These are phyloP conservation scores for Jasminum sambac DNA, from an alignment of 257 asterid species.

Conservation along the genomic window DNA sequence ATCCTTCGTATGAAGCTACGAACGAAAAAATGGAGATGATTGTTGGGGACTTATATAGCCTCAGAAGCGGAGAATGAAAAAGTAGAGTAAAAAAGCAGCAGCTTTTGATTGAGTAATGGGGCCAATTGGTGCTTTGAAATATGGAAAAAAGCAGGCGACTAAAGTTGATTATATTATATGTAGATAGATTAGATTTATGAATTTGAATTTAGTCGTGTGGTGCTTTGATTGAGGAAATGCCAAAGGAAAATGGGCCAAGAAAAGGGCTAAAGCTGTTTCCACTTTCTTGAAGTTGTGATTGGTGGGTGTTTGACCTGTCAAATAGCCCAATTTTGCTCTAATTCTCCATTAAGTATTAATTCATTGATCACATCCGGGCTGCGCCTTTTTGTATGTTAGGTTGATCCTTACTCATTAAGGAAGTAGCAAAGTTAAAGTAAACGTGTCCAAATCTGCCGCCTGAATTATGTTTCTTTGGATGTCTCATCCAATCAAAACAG, in stretches of 20 bases:
- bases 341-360: too few species aligned
- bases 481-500: too few species aligned
- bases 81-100: conserved; percentile 34
- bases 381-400: conserved; percentile 18
- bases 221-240: conserved; percentile 32
- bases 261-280: conserved; percentile 30
- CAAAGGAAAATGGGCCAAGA: conserved; percentile 26
- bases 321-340: background rate
- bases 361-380: background rate
- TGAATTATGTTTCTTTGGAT: too few species aligned
- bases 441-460: too few species aligned
- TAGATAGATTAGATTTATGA: conserved; percentile 30
- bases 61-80: conserved; percentile 37
- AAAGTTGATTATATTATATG: too few species aligned
- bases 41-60: conserved; percentile 37
- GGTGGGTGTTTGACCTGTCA: conserved; percentile 33
- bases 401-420: conserved; percentile 67
- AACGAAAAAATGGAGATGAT: conserved; percentile 27
- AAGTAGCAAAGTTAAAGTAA: conserved; percentile 22
- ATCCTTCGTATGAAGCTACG: conserved; percentile 22
- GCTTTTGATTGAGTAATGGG: conserved; percentile 55
- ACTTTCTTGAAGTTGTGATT: conserved; percentile 38
- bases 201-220: conserved; percentile 37
- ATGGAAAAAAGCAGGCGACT: conserved; percentile 35
- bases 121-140: conserved; percentile 34